Evolutionary conservation across 2,329 filamentous ascomycete genomes (phyloP).

Genomic region (Colletotrichum sp.): DNA sequence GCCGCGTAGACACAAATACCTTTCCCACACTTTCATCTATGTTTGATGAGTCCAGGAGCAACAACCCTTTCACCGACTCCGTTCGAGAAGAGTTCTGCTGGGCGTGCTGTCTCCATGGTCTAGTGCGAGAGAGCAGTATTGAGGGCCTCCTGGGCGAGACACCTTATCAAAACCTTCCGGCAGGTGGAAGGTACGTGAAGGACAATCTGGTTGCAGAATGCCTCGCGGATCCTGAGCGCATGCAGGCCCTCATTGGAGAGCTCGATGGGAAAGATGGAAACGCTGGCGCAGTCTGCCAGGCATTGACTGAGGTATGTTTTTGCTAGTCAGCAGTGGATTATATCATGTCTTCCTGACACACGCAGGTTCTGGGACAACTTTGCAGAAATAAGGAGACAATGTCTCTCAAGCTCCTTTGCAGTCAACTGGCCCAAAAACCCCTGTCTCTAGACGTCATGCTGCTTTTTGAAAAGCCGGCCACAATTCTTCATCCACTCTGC

Average conservation of each 20-base stretch:
- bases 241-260: slow-evolving; percentile 79
- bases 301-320: slow-evolving; percentile 69
- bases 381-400: slow-evolving; percentile 79
- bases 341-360: background rate
- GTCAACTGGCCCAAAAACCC: slow-evolving; percentile 74
- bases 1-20: slow-evolving; percentile 81
- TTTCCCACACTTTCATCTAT: slow-evolving; percentile 67
- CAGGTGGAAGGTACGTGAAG: slow-evolving; percentile 76
- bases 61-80: slow-evolving; percentile 62
- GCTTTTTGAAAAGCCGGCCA: slow-evolving; percentile 73
- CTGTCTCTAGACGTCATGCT: slow-evolving; percentile 76
- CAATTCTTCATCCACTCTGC: slow-evolving; percentile 76
- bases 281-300: slow-evolving; percentile 82
- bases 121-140: slow-evolving; percentile 81
- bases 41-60: slow-evolving; percentile 64
- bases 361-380: slow-evolving; percentile 69
- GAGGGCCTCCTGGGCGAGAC: slow-evolving; percentile 84
- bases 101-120: slow-evolving; percentile 83
- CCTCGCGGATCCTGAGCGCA: slow-evolving; percentile 74
- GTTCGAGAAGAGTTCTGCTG: slow-evolving; percentile 81
- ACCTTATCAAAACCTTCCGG: slow-evolving; percentile 78
- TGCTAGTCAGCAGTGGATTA: background rate
- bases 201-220: slow-evolving; percentile 82
- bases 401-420: slow-evolving; percentile 77
- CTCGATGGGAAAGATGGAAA: slow-evolving; percentile 92